These are phyloP conservation scores for Hyphopichia pseudoburtonii DNA, from an alignment of 1,139 yeast genomes.

Conservation along the genomic window DNA sequence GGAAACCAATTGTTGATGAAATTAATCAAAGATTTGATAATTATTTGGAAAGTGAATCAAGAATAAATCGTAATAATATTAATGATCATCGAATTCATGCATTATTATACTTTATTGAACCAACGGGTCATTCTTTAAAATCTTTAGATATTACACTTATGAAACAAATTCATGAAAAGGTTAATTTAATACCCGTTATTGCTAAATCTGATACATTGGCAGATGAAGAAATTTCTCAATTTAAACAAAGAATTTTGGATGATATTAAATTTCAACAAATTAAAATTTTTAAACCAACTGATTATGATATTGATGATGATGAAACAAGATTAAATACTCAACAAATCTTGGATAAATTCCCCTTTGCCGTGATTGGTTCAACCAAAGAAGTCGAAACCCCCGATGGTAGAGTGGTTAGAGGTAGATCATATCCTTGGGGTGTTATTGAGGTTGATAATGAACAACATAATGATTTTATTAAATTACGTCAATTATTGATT, in stretches of 20 bases:
- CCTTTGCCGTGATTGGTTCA: constrained; percentile 95
- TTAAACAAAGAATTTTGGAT: constrained; percentile 72
- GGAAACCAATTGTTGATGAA: constrained; percentile 93
- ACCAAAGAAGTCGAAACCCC: constrained; percentile 68
- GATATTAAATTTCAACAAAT: constrained; percentile 79
- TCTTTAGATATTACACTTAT: constrained; percentile 87
- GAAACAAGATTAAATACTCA: constrained; percentile 69
- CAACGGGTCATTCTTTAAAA: constrained; percentile 92
- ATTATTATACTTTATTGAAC: constrained; percentile 87
- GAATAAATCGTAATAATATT: constrained; percentile 72
- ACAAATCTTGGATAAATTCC: constrained; percentile 69
- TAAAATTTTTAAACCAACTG: constrained; percentile 75
- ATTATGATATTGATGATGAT: constrained; percentile 83
- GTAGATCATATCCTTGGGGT: constrained; percentile 98
- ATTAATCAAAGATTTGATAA: constrained; percentile 83
- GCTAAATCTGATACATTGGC: constrained; percentile 94
- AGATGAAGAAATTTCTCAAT: constrained; percentile 75
- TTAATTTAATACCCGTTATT: constrained; percentile 89
- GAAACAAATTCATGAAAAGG: constrained; percentile 87
- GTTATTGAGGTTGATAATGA: constrained; percentile 93
- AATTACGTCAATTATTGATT: constrained; percentile 84
- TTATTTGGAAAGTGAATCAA: constrained; percentile 88
- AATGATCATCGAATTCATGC: constrained; percentile 85
- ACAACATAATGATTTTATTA: constrained; percentile 89
- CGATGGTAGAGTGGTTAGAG: constrained; percentile 84